Conservation (phyloP, 176 grass and related monocot species). For the Rhynchospora pubera region DNA sequence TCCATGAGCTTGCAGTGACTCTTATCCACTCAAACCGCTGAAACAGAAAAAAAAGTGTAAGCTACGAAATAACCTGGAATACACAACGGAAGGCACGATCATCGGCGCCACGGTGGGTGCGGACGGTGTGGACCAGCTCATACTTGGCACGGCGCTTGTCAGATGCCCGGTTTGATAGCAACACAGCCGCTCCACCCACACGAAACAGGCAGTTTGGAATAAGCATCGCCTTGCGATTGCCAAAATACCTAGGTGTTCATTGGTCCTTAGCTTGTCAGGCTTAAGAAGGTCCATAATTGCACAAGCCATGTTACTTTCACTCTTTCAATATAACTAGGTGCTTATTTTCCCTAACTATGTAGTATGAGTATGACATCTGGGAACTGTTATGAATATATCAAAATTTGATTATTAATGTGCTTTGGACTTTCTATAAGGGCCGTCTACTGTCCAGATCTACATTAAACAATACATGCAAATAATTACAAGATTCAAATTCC, state of each 20-base stretch:
- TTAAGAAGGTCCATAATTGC: not conserved
- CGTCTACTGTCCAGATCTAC: not conserved
- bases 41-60: not conserved
- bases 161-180: constrained; percentile 29
- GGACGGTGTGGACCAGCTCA: constrained; percentile 38
- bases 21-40: not conserved
- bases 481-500: not conserved
- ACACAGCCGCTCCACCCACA: constrained; percentile 32
- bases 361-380: not conserved
- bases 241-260: constrained; percentile 19
- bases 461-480: not conserved
- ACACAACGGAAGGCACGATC: constrained; percentile 41
- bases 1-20: not conserved
- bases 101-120: constrained; percentile 34
- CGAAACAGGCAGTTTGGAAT: constrained; percentile 49
- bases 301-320: not conserved
- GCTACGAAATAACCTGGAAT: constrained; percentile 24
- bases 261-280: not conserved
- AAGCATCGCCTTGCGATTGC: constrained; percentile 44
- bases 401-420: not conserved
- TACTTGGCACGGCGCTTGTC: constrained; percentile 33
- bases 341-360: not conserved
- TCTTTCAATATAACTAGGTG: not conserved
- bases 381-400: not conserved
- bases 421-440: not conserved